These are phyloP conservation scores for Inosperma sp. DNA, from an alignment of 768 basidiomycete genomes.

Conservation along the genomic window DNA sequence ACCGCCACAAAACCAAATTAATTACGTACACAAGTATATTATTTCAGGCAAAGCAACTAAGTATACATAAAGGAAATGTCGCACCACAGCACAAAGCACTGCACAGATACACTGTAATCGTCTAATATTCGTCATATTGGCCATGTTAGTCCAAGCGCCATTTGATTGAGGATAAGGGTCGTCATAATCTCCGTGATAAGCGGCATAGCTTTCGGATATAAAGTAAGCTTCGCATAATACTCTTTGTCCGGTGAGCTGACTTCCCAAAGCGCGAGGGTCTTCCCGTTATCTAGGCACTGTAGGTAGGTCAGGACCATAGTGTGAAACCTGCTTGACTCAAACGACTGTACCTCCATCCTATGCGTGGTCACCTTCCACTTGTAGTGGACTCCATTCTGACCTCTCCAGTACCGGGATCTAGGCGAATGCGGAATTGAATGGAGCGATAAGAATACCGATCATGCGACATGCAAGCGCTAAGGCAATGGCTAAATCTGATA, in stretches of 20 bases:
- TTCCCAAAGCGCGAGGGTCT: constrained; percentile 65
- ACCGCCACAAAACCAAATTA: too few species aligned
- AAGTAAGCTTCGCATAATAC: constrained; percentile 54
- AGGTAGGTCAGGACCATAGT: neutral
- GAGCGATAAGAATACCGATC: neutral
- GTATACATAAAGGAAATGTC: too few species aligned
- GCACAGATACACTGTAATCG: constrained; percentile 13
- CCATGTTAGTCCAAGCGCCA: constrained; percentile 62
- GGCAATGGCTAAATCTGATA: constrained; percentile 12
- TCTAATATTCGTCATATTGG: neutral
- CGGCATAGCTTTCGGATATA: constrained; percentile 53
- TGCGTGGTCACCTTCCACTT: constrained; percentile 67
- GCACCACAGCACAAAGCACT: too few species aligned
- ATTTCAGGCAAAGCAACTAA: too few species aligned
- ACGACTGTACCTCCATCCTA: constrained; percentile 72
- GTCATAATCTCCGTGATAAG: constrained; percentile 75
- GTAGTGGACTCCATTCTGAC: constrained; percentile 62
- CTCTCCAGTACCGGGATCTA: constrained; percentile 73
- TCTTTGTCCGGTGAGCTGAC: constrained; percentile 51
- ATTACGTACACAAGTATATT: too few species aligned
- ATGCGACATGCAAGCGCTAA: constrained; percentile 1
- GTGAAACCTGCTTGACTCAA: too few species aligned
- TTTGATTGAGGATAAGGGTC: constrained; percentile 68
- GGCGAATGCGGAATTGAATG: neutral
- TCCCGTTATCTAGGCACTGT: constrained; percentile 63